Evolutionary conservation across 768 basidiomycete species (phyloP), one percentile per base, ranked within the genome.

Genomic region (Rhizopogon rudus): DNA sequence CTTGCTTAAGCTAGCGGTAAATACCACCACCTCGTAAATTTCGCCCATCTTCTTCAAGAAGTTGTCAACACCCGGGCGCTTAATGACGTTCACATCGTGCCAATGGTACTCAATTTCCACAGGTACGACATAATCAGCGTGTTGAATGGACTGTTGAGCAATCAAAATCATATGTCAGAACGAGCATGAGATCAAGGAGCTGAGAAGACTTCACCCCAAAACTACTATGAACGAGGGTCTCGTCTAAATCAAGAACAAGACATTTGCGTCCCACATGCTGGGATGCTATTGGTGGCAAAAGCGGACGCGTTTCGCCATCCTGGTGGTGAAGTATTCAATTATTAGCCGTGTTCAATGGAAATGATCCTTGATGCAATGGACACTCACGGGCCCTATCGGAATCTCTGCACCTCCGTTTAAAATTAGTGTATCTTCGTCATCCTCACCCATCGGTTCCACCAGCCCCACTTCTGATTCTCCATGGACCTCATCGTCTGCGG

Each of bases 31-130:
- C 73, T 97, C 94, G 69, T 93, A 97, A 37, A 95, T 84, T 68
- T 95, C 91, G 49, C 94, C 93, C 94, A 96, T 97, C 71, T 85
- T 86, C 74, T 88, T 88, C 64, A 97, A 73, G 70, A 96, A 97
- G 64, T 86, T 85, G 68, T 97, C 94, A n/a, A 97, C 94, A n/a
- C 94, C 93, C 6, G 94, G 93, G 48, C 93, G 86, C 70, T 96
- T 96, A 72, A 94, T 87, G 50, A 95, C 93, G 72, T 96, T 94
- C 60, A 96, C 91, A 66, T 97, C 94, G 71, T 97, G 94, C 79
- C 87, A 89, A 66, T 93, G 87, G 61, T 88, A 91, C 67, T 97
- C 94, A 60, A 97, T 96, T 72, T 96, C 93, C 14, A 97, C 93
- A 7, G 94, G 93, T 1, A 97, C 93, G 61, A 96, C 89, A 68